phyloP scores from a whole-genome alignment of 371 early-diverging fungal species.

The Rhizopus microsporus region DNA sequence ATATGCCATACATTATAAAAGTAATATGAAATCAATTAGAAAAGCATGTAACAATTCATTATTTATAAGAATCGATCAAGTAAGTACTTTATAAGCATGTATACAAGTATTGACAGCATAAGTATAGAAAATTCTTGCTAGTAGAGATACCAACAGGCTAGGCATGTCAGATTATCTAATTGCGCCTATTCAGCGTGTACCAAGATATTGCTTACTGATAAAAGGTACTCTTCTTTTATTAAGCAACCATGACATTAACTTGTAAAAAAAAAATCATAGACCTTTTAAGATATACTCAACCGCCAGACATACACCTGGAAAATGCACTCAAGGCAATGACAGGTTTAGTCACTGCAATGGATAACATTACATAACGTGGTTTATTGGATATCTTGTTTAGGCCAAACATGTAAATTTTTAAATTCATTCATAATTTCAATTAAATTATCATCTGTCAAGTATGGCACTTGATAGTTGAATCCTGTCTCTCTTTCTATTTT shows the following conservation, averaged over 20 bases:
- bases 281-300: conserved; percentile 40
- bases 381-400: conserved; percentile 33
- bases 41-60: conserved; percentile 43
- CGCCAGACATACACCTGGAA: conserved; percentile 24
- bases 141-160: conserved; percentile 43
- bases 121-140: conserved; percentile 36
- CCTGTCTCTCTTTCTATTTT: conserved; percentile 74
- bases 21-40: conserved; percentile 38
- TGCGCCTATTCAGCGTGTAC: conserved; percentile 48
- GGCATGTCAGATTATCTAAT: conserved; percentile 51
- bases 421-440: conserved; percentile 73
- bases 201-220: conserved; percentile 45
- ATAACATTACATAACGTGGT: conserved; percentile 19
- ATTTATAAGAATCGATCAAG: conserved; percentile 47
- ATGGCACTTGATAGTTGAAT: conserved; percentile 71
- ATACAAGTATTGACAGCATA: not conserved
- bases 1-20: conserved; percentile 48
- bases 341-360: conserved; percentile 42
- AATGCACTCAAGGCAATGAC: conserved; percentile 32
- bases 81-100: conserved; percentile 10
- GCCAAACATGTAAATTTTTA: conserved; percentile 68
- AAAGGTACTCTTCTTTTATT: conserved; percentile 33
- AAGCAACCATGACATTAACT: not conserved
- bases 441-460: conserved; percentile 64
- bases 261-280: conserved; percentile 16